Conservation (phyloP, 2,329 filamentous ascomycete species). For the Ascochyta pisi region DNA sequence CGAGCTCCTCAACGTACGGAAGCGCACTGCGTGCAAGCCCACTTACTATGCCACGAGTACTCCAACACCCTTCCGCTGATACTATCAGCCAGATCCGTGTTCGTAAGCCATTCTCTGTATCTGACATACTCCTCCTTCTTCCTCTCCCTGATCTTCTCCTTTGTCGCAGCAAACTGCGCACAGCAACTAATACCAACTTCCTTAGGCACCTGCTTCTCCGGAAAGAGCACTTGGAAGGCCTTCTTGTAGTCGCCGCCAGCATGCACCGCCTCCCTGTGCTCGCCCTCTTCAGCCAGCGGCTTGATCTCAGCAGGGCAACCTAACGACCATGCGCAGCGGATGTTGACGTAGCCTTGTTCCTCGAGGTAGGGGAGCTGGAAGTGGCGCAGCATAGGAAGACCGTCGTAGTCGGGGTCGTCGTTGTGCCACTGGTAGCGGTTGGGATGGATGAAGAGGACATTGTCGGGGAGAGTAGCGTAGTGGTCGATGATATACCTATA, state of each 20-base stretch:
- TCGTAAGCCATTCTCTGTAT: conserved; percentile 57
- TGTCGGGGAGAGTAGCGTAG: conserved; percentile 51
- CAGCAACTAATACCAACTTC: conserved; percentile 61
- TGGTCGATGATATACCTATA: conserved; percentile 51
- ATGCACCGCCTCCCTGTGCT: conserved; percentile 54
- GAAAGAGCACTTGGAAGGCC: conserved; percentile 60
- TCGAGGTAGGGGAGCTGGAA: conserved; percentile 59
- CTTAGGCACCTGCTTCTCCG: conserved; percentile 49
- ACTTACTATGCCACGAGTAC: conserved; percentile 66
- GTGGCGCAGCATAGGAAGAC: conserved; percentile 56
- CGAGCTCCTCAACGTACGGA: not conserved
- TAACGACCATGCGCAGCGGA: conserved; percentile 60
- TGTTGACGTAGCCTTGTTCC: conserved; percentile 60
- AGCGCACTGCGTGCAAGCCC: not conserved
- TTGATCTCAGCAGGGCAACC: conserved; percentile 61
- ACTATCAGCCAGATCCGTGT: conserved; percentile 56
- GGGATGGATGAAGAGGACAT: conserved; percentile 52
- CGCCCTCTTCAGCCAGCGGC: conserved; percentile 51
- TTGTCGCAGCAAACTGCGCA: conserved; percentile 62
- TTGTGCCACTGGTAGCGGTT: conserved; percentile 58
- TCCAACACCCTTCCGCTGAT: conserved; percentile 63
- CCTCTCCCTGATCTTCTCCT: conserved; percentile 54
- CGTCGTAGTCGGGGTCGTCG: conserved; percentile 60
- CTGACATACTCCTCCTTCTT: conserved; percentile 57
- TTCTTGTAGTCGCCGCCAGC: conserved; percentile 58